These are phyloP conservation scores for Neonectria faginata DNA, from an alignment of 2,329 filamentous ascomycete species.

Conservation along the genomic window DNA sequence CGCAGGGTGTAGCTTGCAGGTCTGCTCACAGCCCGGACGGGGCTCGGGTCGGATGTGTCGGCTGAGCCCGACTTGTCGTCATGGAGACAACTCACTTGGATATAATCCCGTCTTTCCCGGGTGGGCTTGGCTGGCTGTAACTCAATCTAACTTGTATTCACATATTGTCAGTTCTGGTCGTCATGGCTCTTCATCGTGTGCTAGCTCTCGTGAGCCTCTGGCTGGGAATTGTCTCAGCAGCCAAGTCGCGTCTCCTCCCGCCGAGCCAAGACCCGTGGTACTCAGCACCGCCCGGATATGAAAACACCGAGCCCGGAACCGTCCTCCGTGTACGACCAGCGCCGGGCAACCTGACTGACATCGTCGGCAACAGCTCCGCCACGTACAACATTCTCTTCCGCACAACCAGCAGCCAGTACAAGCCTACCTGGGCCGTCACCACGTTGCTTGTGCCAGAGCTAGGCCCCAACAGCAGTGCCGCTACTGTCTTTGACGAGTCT, in stretches of 20 bases:
- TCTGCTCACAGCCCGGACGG: background rate
- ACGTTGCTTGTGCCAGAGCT: constrained; percentile 38
- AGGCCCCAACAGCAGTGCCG: constrained; percentile 30
- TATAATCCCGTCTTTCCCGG: background rate
- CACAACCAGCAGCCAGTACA: constrained; percentile 43
- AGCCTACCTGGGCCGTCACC: constrained; percentile 40
- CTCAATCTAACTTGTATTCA: background rate
- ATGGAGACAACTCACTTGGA: background rate
- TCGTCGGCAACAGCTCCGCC: constrained; percentile 36
- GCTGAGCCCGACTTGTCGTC: background rate
- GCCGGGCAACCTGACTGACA: constrained; percentile 39
- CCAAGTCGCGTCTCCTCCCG: constrained; percentile 20
- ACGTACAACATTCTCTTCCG: constrained; percentile 42
- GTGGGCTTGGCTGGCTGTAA: background rate
- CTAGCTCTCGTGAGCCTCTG: constrained; percentile 36
- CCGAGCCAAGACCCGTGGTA: constrained; percentile 45
- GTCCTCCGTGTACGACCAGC: constrained; percentile 41
- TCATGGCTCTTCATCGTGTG: constrained; percentile 30
- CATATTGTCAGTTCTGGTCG: background rate
- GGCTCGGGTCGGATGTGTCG: background rate
- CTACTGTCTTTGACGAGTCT: constrained; percentile 25
- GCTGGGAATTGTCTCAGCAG: constrained; percentile 23
- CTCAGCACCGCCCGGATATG: constrained; percentile 35
- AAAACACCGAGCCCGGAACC: constrained; percentile 36
- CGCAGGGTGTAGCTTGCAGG: too few species aligned